Conservation (phyloP, 257 asterid species). For the Solanum paucissectum region DNA sequence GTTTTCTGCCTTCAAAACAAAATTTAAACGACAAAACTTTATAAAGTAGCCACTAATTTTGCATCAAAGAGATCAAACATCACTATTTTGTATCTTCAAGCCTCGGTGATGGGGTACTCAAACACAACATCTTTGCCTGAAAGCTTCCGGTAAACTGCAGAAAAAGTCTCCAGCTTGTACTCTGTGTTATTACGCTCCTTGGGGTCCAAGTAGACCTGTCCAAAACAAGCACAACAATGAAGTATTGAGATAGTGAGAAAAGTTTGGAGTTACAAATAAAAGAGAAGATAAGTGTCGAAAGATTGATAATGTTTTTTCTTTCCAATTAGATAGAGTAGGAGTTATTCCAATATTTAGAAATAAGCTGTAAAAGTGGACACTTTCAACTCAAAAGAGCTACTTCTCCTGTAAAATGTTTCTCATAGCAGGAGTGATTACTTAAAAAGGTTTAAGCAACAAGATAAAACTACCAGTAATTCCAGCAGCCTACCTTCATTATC, state of each 20-base stretch:
- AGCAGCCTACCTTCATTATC: slow-evolving; percentile 59
- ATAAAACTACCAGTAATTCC: not conserved
- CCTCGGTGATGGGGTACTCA: slow-evolving; percentile 26
- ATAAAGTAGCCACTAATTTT: not conserved
- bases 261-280: not conserved
- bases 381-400: not conserved
- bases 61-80: not conserved
- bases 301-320: not conserved
- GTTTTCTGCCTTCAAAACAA: not conserved
- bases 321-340: not conserved
- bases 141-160: slow-evolving; percentile 39
- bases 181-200: slow-evolving; percentile 31
- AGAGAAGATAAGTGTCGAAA: not conserved
- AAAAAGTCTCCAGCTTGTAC: slow-evolving; percentile 36
- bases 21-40: not conserved
- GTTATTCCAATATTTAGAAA: not conserved
- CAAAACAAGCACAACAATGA: not conserved
- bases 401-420: not conserved
- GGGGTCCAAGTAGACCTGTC: slow-evolving; percentile 35
- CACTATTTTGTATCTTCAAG: slow-evolving; percentile 5
- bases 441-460: not conserved
- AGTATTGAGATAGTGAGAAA: not conserved
- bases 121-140: slow-evolving; percentile 42
- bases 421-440: not conserved
- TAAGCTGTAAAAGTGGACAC: not conserved